These are phyloP conservation scores for Capsicum rhomboideum DNA, from an alignment of 257 asterid genomes.

Conservation along the genomic window DNA sequence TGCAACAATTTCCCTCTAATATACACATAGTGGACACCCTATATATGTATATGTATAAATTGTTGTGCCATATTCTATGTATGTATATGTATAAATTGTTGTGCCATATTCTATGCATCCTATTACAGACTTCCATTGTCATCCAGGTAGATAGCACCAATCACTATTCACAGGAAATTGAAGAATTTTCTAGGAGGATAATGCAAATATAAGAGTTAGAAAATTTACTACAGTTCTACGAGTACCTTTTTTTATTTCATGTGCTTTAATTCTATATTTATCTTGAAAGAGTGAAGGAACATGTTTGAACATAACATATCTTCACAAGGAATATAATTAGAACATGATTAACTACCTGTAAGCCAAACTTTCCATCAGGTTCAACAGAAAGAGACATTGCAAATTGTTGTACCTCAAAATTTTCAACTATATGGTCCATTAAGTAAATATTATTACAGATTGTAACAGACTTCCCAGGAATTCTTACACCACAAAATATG, in stretches of 20 bases:
- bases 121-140: not conserved
- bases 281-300: not conserved
- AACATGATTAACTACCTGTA: not conserved
- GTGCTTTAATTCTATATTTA: not conserved
- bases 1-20: not conserved
- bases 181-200: not conserved
- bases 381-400: not conserved
- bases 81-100: no score
- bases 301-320: not conserved
- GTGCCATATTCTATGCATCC: not conserved
- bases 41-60: not conserved
- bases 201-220: not conserved
- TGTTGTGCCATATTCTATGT: not conserved
- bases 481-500: not conserved
- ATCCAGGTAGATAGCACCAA: not conserved
- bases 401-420: not conserved
- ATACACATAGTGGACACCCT: not conserved
- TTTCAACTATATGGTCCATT: not conserved
- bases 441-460: not conserved
- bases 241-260: not conserved
- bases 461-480: not conserved
- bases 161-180: not conserved
- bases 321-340: not conserved
- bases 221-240: not conserved
- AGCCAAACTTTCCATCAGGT: not conserved